Evolutionary conservation across 1,284 basidiomycete species (phyloP), one percentile per base, ranked within the genome.

Genomic region (Cryptococcus wingfieldii): DNA sequence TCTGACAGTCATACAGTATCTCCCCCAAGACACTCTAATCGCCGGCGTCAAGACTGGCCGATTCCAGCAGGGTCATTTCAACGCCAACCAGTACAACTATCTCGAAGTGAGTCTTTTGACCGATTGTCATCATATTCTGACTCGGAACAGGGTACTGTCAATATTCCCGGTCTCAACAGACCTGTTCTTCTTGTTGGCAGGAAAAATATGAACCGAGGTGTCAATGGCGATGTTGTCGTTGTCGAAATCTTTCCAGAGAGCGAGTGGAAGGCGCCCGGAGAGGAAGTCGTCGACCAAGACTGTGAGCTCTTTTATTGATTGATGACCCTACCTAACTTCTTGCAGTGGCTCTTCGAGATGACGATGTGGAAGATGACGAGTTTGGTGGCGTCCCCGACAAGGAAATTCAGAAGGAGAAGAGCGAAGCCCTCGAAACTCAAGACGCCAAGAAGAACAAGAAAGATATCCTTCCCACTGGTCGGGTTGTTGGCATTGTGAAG

Each of bases 1-100:
- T 13, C 18, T 31, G 2, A 42, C 49, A 13, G 18, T 19, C 8
- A 10, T n/a, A 13, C 69, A 98, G 88, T 95, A 98, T 73, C 80
- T 97, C 10, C 82, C 91, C 0, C 80, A 83, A 31, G 81, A 86
- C 1, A 84, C 83, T 0, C 77, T 98, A 18, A 76, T 85, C 28
- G 90, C 92, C 7, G 95, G 92, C 2, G 81, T 98, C 53, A 94
- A 92, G 73, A 83, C 84, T 9, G 90, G 90, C 0, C 80, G 87
- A 50, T 83, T 94, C 10, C 83, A 92, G 65, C 89, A 95, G 76
- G 96, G 96, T 0, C 87, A 93, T 72, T 99, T 97, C 79, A 94
- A 90, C 69, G 90, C 94, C 5, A 97, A 90, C 67, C 85, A 87
- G 59, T 98, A 91, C 80, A 98, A 98, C 74, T 98, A 95, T 69